Evolutionary conservation across 148 eudicot species (phyloP).

Genomic region (Persicaria tinctoria): DNA sequence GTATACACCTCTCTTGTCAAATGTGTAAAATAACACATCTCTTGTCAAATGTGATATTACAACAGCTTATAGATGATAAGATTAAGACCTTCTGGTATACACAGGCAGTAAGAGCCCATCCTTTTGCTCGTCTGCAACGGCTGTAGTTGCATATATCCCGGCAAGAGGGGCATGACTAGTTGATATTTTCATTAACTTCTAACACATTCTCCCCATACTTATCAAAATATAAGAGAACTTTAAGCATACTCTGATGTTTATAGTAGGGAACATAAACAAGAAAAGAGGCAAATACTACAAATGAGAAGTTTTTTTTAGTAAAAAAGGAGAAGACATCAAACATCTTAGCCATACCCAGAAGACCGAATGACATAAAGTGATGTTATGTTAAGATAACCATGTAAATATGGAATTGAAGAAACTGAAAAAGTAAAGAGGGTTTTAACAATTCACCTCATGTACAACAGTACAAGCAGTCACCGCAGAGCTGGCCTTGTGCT

Average conservation of each 20-base stretch:
- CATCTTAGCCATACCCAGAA: not conserved
- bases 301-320: too few relatives aligned
- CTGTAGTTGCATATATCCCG: slow-evolving; percentile 84
- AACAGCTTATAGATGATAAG: not conserved
- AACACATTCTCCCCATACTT: slow-evolving; percentile 75
- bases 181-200: slow-evolving; percentile 41
- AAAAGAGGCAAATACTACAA: not conserved
- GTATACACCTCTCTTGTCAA: too few relatives aligned
- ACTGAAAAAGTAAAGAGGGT: not conserved
- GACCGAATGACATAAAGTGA: not conserved
- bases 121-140: slow-evolving; percentile 58
- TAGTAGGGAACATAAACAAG: not conserved
- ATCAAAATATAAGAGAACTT: slow-evolving; percentile 1
- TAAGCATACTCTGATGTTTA: not conserved
- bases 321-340: not conserved
- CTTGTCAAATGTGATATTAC: not conserved
- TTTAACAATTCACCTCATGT: slow-evolving; percentile 48
- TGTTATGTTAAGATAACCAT: not conserved
- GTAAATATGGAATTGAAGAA: not conserved
- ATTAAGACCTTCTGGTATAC: slow-evolving; percentile 35
- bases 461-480: slow-evolving; percentile 56
- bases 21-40: not conserved
- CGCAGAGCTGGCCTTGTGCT: slow-evolving; percentile 93
- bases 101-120: slow-evolving; percentile 52
- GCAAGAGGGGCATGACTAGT: slow-evolving; percentile 66